Percentiles rank a stretch among this genome's conserved stretches.
Evolutionary conservation across 2,329 filamentous ascomycete genomes (phyloP).

Genomic region (Hymenoscyphus linearis): DNA sequence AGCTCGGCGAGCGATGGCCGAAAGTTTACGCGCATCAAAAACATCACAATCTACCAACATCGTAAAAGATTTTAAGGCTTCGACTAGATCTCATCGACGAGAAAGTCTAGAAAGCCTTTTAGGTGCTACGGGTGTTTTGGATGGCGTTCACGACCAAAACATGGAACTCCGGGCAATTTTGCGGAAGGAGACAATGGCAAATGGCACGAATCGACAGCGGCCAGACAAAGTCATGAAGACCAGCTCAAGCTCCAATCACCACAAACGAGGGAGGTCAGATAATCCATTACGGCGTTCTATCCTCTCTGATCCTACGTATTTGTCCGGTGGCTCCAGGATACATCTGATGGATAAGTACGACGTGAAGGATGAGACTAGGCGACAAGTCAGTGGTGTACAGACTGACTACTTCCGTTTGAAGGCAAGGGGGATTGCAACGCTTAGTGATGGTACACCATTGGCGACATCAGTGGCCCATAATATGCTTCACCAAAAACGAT

Average conservation of each 20-base stretch:
- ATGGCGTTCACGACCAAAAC: conserved; percentile 24
- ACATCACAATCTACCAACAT: conserved; percentile 23
- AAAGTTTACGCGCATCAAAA: conserved; percentile 25
- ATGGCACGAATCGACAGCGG: conserved; percentile 19
- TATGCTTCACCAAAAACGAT: conserved; percentile 23
- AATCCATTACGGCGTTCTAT: conserved; percentile 27
- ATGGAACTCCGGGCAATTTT: conserved; percentile 19
- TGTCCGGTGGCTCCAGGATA: conserved; percentile 29
- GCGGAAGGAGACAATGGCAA: conserved; percentile 6
- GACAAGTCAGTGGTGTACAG: conserved; percentile 30
- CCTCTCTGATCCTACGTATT: conserved; percentile 29
- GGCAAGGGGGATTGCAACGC: conserved; percentile 31
- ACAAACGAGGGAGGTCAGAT: conserved; percentile 23
- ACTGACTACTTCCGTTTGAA: conserved; percentile 35
- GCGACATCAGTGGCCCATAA: conserved; percentile 27
- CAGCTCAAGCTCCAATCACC: conserved; percentile 16
- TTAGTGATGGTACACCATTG: conserved; percentile 28
- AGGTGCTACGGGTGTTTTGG: conserved; percentile 21
- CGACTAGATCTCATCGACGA: conserved; percentile 16
- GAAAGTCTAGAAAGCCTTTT: conserved; percentile 27
- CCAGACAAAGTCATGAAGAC: conserved; percentile 14
- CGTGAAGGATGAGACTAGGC: conserved; percentile 19
- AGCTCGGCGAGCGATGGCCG: conserved; percentile 26
- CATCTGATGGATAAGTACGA: conserved; percentile 26
- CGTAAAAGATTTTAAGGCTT: conserved; percentile 31